Evolutionary conservation across 371 early-diverging fungal species (phyloP), one percentile per base, ranked within the genome.

Genomic region (Smittium culicis): DNA sequence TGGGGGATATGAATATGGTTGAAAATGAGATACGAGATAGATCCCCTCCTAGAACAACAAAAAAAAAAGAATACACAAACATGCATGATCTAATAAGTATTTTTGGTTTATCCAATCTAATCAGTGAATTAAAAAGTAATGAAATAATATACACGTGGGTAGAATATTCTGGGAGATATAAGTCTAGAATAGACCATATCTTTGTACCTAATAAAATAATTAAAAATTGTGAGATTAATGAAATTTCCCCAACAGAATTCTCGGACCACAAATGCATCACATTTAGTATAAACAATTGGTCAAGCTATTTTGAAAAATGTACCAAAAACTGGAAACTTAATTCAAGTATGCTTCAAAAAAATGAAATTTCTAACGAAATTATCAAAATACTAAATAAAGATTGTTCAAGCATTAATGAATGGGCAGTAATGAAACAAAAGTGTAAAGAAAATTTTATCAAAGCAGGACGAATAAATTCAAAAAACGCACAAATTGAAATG

Each of bases 151-250:
- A 63, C n/a, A 32, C 25, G 14, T 63, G 28, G 28, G 33, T 17
- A 32, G 14, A 32, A 31, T n/a, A 14, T 11, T n/a, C 5, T 5
- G n/a, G 63, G 5, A 32, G 35, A n/a, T 63, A n/a, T 33, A 63
- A 32, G n/a, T n/a, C 63, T 24, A 63, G 63, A n/a, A 63, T 63
- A 5, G 33, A 33, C 63, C 63, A 63, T 63, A 63, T 63, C 2
- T 30, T 63, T 27, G 25, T 63, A n/a, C 35, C 63, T 31, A 63
- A 63, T n/a, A 33, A 63, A 11, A 63, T 24, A 45, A 11, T 11
- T 5, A 45, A n/a, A 11, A 45, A 45, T 11, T 45, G 20, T 45
- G 5, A 5, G 5, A 45, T 45, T 45, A 11, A 45, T 45, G 20
- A 11, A 5, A 45, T 45, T 45, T 11, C 20, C 20, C 5, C 5